phyloP scores from a whole-genome alignment of 148 eudicot genomes.

The Polygonum aviculare region DNA sequence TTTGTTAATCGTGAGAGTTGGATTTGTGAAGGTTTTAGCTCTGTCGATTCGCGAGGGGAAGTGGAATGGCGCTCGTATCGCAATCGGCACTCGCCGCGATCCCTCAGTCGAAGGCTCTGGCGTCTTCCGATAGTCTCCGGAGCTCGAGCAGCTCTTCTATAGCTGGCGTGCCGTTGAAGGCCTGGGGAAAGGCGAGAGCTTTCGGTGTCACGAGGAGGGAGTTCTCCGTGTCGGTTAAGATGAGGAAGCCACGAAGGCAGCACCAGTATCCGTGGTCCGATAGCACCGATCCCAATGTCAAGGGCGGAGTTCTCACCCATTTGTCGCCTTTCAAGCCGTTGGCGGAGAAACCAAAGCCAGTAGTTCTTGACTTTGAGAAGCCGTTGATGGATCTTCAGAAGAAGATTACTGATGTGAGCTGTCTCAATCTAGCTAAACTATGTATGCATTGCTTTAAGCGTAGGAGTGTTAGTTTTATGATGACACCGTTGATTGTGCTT shows the following conservation, averaged over 20 bases:
- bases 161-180: conserved; percentile 43
- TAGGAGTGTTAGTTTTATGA: neutral
- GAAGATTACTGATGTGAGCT: conserved; percentile 61
- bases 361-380: conserved; percentile 54
- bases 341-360: conserved; percentile 71
- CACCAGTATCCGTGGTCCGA: conserved; percentile 90
- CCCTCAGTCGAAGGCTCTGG: conserved; percentile 26
- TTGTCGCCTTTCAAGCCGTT: conserved; percentile 75
- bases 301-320: conserved; percentile 63
- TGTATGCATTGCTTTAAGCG: neutral
- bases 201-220: conserved; percentile 25
- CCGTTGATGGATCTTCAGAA: conserved; percentile 37
- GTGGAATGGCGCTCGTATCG: conserved; percentile 42
- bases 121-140: conserved; percentile 53
- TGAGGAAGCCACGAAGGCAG: conserved; percentile 61
- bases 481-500: neutral
- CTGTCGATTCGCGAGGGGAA: conserved; percentile 1
- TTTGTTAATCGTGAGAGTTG: neutral
- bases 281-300: conserved; percentile 64
- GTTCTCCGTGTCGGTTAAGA: conserved; percentile 35
- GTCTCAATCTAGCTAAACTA: neutral
- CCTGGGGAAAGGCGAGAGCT: conserved; percentile 45
- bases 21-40: neutral
- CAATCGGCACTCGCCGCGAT: conserved; percentile 29
- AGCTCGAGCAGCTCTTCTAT: conserved; percentile 47